Base-by-base conservation (phyloP, 768 basidiomycete species). In the Tricholoma saponaceum region DNA sequence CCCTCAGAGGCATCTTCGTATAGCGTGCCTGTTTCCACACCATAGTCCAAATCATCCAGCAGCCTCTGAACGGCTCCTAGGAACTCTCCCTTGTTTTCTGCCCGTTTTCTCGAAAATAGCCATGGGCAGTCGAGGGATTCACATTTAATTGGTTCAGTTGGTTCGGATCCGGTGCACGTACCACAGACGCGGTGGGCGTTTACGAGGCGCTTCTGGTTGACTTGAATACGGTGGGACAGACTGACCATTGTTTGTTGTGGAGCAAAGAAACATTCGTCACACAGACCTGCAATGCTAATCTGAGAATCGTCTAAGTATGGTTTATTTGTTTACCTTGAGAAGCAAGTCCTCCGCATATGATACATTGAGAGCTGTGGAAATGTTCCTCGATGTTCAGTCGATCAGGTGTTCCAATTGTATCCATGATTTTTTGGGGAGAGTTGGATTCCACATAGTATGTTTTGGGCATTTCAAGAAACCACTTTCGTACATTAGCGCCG, bases 381-480 rank as follows among this genome's bases (percentile, higher is more conserved):
- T 92, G 91, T 56, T 84, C 85, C 58, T 90, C 83, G 47, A 95
- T 88, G 63, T 83, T 82, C 61, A 76, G 65, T 51, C 71, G 70
- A 57, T 80, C 75, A 2, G 69, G 63, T 7, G 67, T 69, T 52
- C 67, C 63, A 22, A 64, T 51, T 49, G 69, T 60, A 39, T 58
- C 57, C 55, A 55, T 54, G 28, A 52, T 52, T 55, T 68, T 70
- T 47, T 52, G 60, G 4, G 70, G 66, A 28, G 70, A 66, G 43
- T 70, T 73, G 49, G 74, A 72, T 39, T 76, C 65, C 35, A 67
- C 16, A 37, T 56, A 51, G 41, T 61, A 63, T 2, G 66, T 74
- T 67, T 84, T 85, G 1, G 92, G 90, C 92, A 95, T 94, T 26
- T 88, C 86, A 51, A 87, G 79, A 66, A 85, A 98, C 96, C 96